These are phyloP conservation scores for Artomyces pyxidatus DNA, from an alignment of 768 basidiomycete genomes.

Conservation along the genomic window DNA sequence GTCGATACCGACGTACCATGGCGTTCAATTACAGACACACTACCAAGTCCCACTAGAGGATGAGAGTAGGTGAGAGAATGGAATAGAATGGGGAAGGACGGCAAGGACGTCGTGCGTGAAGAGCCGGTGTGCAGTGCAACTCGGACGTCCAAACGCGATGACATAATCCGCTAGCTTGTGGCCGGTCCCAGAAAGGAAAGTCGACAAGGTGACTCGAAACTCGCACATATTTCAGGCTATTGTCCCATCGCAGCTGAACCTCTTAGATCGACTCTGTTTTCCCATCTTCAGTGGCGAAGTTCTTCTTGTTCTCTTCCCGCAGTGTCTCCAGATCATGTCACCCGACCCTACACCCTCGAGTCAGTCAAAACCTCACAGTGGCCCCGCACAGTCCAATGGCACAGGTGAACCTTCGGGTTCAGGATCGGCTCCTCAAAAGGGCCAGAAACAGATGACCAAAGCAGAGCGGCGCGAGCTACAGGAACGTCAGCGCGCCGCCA, in stretches of 20 bases:
- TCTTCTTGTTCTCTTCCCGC: background rate
- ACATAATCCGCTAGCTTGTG: background rate
- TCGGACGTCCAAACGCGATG: background rate
- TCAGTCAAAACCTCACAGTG: background rate
- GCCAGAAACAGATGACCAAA: conserved; percentile 28
- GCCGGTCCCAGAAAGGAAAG: background rate
- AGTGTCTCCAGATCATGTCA: background rate
- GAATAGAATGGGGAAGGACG: no score
- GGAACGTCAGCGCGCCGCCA: conserved; percentile 17
- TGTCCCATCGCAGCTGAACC: background rate
- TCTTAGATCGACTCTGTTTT: background rate
- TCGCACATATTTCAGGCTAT: background rate
- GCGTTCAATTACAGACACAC: no score
- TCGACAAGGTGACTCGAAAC: background rate
- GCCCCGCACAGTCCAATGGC: conserved; percentile 3
- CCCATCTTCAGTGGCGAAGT: background rate
- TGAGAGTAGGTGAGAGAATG: no score
- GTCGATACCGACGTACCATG: no score
- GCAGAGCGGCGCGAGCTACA: conserved; percentile 21
- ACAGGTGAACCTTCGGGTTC: conserved; percentile 1
- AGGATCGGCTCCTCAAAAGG: conserved; percentile 5
- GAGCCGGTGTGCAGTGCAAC: no score
- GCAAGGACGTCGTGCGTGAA: no score
- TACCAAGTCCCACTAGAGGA: no score
- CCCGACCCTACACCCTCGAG: background rate